A percentile compares a stretch with the other conserved stretches of the same genome.
These are phyloP conservation scores for Chernovozyma sophiae-reginae DNA, from an alignment of 1,139 yeast species.

Conservation along the genomic window DNA sequence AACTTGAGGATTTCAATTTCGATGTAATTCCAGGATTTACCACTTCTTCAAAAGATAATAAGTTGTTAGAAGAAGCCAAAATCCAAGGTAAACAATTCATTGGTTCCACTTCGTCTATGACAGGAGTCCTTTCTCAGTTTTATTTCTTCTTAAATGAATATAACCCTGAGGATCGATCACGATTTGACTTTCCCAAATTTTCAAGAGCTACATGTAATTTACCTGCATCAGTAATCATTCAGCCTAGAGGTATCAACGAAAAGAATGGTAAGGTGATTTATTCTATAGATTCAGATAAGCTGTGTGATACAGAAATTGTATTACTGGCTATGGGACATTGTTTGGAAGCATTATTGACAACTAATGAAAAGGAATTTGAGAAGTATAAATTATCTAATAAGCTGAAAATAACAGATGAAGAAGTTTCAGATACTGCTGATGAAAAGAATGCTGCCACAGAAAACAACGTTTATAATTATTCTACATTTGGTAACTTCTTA, in stretches of 20 bases:
- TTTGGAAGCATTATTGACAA: conserved; percentile 69
- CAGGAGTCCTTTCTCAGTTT: conserved; percentile 67
- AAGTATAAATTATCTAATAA: conserved; percentile 20
- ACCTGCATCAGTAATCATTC: conserved; percentile 42
- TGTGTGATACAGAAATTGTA: conserved; percentile 64
- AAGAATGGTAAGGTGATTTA: conserved; percentile 34
- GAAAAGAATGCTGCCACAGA: conserved; percentile 9
- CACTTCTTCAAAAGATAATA: conserved; percentile 63
- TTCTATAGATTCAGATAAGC: conserved; percentile 70
- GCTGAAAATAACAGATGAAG: conserved; percentile 9
- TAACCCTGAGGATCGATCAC: conserved; percentile 13
- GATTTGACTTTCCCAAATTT: conserved; percentile 37
- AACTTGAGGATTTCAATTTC: conserved; percentile 67
- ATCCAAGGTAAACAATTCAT: conserved; percentile 43
- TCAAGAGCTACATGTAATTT: conserved; percentile 24
- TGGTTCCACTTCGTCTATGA: conserved; percentile 88
- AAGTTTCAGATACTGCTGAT: conserved; percentile 4
- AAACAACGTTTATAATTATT: conserved; percentile 59
- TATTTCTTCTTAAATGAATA: conserved; percentile 67
- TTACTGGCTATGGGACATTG: conserved; percentile 78
- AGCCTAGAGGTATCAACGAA: conserved; percentile 28
- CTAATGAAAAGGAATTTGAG: conserved; percentile 46
- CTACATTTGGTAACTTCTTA: conserved; percentile 62
- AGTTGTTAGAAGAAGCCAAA: conserved; percentile 47
- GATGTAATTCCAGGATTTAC: conserved; percentile 53